A percentile compares a stretch with the other conserved stretches of the same genome.
Evolutionary conservation across 441 rosid species (phyloP).

Genomic region (Croton laevigatus): DNA sequence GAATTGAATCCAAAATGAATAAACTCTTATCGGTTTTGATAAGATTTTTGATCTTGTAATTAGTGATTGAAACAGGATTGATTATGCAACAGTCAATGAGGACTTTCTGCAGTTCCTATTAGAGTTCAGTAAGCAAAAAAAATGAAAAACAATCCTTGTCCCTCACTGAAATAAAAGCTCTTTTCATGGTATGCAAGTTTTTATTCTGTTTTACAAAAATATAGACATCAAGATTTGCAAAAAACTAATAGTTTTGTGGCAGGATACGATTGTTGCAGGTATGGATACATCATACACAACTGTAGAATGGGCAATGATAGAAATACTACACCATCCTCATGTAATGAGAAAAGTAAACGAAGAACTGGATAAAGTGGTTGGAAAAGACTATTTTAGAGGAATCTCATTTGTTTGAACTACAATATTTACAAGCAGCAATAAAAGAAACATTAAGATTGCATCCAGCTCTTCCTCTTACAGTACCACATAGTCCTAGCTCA

Average conservation of each 20-base stretch:
- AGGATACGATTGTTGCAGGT: too few relatives aligned
- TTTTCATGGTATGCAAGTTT: neutral
- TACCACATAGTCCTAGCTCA: slow-evolving; percentile 31
- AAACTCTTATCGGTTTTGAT: neutral
- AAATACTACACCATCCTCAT: too few relatives aligned
- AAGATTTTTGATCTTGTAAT: neutral
- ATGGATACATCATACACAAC: too few relatives aligned
- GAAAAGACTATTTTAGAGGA: too few relatives aligned
- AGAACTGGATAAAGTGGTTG: too few relatives aligned
- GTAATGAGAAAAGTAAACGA: too few relatives aligned
- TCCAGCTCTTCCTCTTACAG: slow-evolving; percentile 34
- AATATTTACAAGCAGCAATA: slow-evolving; percentile 36
- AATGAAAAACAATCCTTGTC: neutral
- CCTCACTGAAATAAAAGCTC: neutral
- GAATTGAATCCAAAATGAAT: neutral
- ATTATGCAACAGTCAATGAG: neutral
- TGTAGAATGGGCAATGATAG: too few relatives aligned
- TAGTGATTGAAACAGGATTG: neutral
- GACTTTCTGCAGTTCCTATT: neutral
- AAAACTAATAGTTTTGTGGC: too few relatives aligned
- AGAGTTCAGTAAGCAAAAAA: neutral
- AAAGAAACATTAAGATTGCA: slow-evolving; percentile 47
- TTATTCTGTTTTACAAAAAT: too few relatives aligned
- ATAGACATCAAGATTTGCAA: too few relatives aligned
- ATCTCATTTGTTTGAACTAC: slow-evolving; percentile 9